Evolutionary conservation across 1,284 basidiomycete genomes (phyloP), one percentile per base, ranked within the genome.

Genomic region (Boletus holoroseus): DNA sequence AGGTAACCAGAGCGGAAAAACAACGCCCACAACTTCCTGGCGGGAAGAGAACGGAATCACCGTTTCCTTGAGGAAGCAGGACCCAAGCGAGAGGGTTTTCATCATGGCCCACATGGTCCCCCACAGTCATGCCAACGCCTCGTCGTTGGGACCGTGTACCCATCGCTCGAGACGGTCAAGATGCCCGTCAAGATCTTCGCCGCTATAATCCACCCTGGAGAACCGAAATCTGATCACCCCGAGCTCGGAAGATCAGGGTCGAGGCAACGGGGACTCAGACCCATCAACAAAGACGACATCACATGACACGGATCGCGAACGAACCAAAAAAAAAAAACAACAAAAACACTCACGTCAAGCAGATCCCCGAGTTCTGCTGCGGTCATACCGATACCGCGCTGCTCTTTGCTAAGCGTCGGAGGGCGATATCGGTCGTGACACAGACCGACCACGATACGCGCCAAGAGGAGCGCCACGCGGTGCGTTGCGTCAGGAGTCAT

Each of bases 311-410:
- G 31, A 27, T 18, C 5, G 7, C 9, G 9, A 47, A 53, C 27
- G 9, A 40, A 44, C 35, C 7, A 18, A 18, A 15, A 16, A 34
- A 34, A 16, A 9, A 1, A 34, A 3, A 22, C 8, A 4, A 38
- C 24, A 22, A 24, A 44, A 27, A 46, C 38, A 69, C 74, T 63
- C 60, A 75, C 74, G 59, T 75, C 74, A 53, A 74, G 61, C 5
- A 70, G 12, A n/a, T 70, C 68, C 12, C 68, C 71, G 7, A 75
- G 61, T 57, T 61, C 61, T 50, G 53, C 64, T 45, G 61, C 66
- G 48, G 48, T 61, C 54, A 66, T 55, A 15, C 57, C 57, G 28
- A 53, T 30, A 0, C 61, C 58, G 12, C 52, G 44, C n/a, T 53
- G 53, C 22, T 31, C 50, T 27, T 44, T 8, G 13, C 44, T 12